Conservation (phyloP, 768 basidiomycete genomes). For the Kwoniella sp. region DNA sequence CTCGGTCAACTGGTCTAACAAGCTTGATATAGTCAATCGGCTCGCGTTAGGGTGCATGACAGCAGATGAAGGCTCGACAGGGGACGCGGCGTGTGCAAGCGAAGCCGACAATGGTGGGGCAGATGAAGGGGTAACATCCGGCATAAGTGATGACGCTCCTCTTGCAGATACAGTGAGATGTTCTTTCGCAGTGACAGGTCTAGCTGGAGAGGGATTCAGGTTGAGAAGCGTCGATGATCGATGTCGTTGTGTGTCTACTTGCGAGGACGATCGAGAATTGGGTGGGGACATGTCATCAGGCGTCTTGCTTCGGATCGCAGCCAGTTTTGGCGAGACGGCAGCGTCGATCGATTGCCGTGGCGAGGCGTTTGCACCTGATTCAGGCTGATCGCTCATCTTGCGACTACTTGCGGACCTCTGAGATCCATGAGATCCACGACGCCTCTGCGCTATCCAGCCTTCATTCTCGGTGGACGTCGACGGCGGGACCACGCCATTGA, state of each 20-base stretch:
- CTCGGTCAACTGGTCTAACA: slow-evolving; percentile 74
- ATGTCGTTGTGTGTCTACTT: slow-evolving; percentile 25
- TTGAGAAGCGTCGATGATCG: slow-evolving; percentile 35
- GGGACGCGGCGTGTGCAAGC: not conserved
- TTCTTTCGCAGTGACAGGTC: slow-evolving; percentile 43
- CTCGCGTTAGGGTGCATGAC: slow-evolving; percentile 6
- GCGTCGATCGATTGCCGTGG: slow-evolving; percentile 37
- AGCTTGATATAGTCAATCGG: slow-evolving; percentile 63
- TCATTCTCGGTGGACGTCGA: slow-evolving; percentile 22
- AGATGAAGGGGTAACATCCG: slow-evolving; percentile 15
- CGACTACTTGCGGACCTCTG: slow-evolving; percentile 1
- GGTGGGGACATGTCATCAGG: slow-evolving; percentile 12
- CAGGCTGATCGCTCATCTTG: slow-evolving; percentile 9
- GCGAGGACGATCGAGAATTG: slow-evolving; percentile 9
- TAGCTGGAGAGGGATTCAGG: slow-evolving; percentile 43
- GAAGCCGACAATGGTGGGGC: slow-evolving; percentile 16
- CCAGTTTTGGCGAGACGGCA: not conserved
- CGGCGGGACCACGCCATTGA: slow-evolving; percentile 36
- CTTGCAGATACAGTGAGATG: slow-evolving; percentile 46
- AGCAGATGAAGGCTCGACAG: slow-evolving; percentile 2
- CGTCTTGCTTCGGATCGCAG: not conserved
- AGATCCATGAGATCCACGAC: slow-evolving; percentile 13
- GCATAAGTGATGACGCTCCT: slow-evolving; percentile 38
- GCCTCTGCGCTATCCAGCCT: slow-evolving; percentile 46
- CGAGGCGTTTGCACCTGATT: slow-evolving; percentile 10